Percentiles rank a stretch among this genome's conserved stretches.
Conservation (phyloP, 257 asterid genomes). For the Catharanthus roseus region DNA sequence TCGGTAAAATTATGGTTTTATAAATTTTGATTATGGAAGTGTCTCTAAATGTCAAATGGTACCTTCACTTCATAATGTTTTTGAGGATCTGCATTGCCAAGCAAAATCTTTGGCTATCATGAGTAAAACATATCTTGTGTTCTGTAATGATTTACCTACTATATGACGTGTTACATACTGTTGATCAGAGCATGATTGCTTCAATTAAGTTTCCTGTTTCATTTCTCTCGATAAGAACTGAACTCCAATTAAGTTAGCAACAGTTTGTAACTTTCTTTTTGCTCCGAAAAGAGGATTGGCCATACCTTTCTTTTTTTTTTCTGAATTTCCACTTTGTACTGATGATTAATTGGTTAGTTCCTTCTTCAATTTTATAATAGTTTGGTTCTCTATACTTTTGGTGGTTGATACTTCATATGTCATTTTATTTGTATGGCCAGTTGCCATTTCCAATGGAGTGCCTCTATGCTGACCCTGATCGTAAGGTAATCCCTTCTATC, state of each 20-base stretch:
- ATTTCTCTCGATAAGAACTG: not conserved
- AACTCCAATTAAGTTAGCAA: not conserved
- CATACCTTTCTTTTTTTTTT: not conserved
- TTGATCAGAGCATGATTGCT: not conserved
- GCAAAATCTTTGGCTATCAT: too few species aligned
- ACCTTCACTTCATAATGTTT: not conserved
- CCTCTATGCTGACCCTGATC: slow-evolving; percentile 82
- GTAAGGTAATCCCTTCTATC: slow-evolving; percentile 40
- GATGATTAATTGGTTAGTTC: not conserved
- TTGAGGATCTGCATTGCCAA: too few species aligned
- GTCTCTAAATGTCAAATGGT: not conserved
- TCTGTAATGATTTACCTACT: not conserved
- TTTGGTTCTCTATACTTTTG: not conserved
- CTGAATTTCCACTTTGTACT: not conserved
- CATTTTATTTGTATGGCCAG: slow-evolving; percentile 31
- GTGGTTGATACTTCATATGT: slow-evolving; percentile 18
- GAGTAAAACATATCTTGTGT: not conserved
- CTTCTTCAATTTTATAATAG: not conserved
- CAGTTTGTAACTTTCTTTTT: not conserved
- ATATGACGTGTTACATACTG: not conserved
- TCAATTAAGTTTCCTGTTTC: not conserved
- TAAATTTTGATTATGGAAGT: not conserved
- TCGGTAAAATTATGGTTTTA: not conserved
- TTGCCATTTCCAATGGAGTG: slow-evolving; percentile 80
- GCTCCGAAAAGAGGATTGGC: not conserved